Percentiles rank a stretch among this genome's conserved stretches.
These are phyloP conservation scores for Blastocystis sp. DNA, from an alignment of 352 stramenopile genomes.

Conservation along the genomic window DNA sequence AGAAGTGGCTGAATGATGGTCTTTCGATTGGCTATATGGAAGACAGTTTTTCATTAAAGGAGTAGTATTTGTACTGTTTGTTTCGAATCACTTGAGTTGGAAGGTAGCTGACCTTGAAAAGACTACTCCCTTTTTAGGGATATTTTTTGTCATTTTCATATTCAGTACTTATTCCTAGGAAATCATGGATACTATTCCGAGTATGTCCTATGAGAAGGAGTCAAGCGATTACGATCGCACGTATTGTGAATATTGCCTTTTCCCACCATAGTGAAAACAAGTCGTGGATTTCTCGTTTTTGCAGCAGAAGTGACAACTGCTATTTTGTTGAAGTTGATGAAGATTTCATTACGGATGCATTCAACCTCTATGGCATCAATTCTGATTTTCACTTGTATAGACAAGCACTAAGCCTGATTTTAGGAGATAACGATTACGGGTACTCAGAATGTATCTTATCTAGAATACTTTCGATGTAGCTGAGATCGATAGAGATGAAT, in stretches of 20 bases:
- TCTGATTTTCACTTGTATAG: slow-evolving; percentile 92
- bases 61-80: background rate
- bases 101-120: no score
- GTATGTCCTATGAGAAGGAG: background rate
- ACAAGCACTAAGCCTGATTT: slow-evolving; percentile 95
- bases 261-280: background rate
- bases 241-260: background rate
- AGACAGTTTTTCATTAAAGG: background rate
- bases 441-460: background rate
- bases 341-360: slow-evolving; percentile 98
- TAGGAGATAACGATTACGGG: slow-evolving; percentile 65
- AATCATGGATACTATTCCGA: background rate
- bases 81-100: background rate
- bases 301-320: slow-evolving; percentile 91
- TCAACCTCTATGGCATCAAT: slow-evolving; percentile 92
- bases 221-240: background rate
- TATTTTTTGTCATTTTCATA: background rate
- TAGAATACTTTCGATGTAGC: background rate
- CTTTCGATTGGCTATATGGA: slow-evolving; percentile 40
- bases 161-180: background rate
- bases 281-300: slow-evolving; percentile 98
- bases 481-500: slow-evolving; percentile 74
- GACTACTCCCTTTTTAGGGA: no score
- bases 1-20: slow-evolving; percentile 33
- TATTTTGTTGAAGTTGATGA: slow-evolving; percentile 96